Evolutionary conservation across 2,329 filamentous ascomycete species (phyloP).

Genomic region (Fusarium protoensiforme): DNA sequence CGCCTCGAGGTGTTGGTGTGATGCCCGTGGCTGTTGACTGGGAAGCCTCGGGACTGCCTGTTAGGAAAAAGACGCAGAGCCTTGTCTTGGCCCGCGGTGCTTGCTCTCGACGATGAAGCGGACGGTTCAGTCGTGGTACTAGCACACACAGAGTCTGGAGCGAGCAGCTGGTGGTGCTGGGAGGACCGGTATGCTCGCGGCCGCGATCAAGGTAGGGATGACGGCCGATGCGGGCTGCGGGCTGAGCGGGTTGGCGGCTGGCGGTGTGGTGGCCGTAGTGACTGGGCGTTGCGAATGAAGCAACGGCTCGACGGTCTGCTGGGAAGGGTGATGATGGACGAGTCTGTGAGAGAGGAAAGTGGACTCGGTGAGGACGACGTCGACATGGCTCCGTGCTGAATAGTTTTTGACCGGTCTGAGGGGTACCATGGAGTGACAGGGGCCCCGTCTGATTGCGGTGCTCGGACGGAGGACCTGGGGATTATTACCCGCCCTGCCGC

Average conservation of each 20-base stretch:
- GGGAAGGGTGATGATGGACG: constrained; percentile 48
- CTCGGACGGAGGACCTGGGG: constrained; percentile 33
- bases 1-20: constrained; percentile 34
- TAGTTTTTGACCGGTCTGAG: constrained; percentile 56
- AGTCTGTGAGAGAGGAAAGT: constrained; percentile 52
- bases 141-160: constrained; percentile 24
- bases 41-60: constrained; percentile 25
- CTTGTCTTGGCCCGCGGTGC: constrained; percentile 30
- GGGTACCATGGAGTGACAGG: constrained; percentile 50
- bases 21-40: constrained; percentile 31
- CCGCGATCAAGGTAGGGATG: constrained; percentile 44
- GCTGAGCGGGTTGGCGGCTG: constrained; percentile 43
- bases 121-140: constrained; percentile 38
- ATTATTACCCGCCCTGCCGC: constrained; percentile 39
- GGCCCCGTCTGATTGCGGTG: constrained; percentile 38
- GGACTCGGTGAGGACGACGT: constrained; percentile 54
- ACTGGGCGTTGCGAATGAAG: constrained; percentile 44
- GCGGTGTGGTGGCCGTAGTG: constrained; percentile 46
- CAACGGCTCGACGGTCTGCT: constrained; percentile 42
- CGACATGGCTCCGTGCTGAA: constrained; percentile 52
- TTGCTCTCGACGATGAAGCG: constrained; percentile 26
- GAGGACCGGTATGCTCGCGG: constrained; percentile 39
- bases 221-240: constrained; percentile 42
- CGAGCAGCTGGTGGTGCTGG: constrained; percentile 18
- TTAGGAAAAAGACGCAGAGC: constrained; percentile 31